Percentiles rank a stretch among this genome's conserved stretches.
Evolutionary conservation across 2,329 filamentous ascomycete species (phyloP).

Genomic region (Chrysoporthe puriensis): DNA sequence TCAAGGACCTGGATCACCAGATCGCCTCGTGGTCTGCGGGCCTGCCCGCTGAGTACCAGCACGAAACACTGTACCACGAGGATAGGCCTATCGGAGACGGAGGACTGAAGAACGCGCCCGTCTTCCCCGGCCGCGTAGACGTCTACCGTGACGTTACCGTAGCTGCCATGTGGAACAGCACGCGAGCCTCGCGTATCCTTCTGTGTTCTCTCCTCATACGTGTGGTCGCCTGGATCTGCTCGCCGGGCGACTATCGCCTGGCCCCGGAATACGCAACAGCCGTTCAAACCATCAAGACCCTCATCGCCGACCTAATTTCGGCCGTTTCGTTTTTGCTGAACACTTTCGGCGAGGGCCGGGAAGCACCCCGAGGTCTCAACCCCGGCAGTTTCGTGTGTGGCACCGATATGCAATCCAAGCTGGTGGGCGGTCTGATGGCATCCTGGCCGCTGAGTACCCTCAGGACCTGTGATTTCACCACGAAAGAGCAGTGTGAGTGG

Average conservation of each 20-base stretch:
- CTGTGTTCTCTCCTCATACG: constrained; percentile 60
- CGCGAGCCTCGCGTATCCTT: constrained; percentile 56
- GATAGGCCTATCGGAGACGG: constrained; percentile 54
- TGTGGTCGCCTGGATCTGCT: constrained; percentile 63
- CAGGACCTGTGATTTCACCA: constrained; percentile 61
- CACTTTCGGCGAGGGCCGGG: background rate
- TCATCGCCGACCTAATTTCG: constrained; percentile 62
- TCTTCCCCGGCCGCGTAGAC: constrained; percentile 63
- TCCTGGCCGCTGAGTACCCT: constrained; percentile 62
- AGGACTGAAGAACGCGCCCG: constrained; percentile 51
- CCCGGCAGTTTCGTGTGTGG: constrained; percentile 53
- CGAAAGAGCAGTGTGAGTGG: constrained; percentile 61
- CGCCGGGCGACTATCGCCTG: constrained; percentile 64
- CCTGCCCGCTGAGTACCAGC: constrained; percentile 54
- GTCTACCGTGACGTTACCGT: constrained; percentile 62
- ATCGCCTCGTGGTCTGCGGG: constrained; percentile 54
- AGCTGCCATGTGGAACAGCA: constrained; percentile 59
- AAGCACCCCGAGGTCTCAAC: constrained; percentile 45
- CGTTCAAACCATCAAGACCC: constrained; percentile 52
- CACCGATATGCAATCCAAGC: constrained; percentile 55
- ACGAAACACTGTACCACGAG: constrained; percentile 59
- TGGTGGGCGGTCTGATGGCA: constrained; percentile 60
- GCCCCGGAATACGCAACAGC: constrained; percentile 64
- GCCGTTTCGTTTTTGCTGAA: constrained; percentile 64
- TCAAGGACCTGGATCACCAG: constrained; percentile 57